Percentiles rank a stretch among this genome's conserved stretches.
phyloP scores from a whole-genome alignment of 1,284 basidiomycete genomes.

The Ustilago crameri region DNA sequence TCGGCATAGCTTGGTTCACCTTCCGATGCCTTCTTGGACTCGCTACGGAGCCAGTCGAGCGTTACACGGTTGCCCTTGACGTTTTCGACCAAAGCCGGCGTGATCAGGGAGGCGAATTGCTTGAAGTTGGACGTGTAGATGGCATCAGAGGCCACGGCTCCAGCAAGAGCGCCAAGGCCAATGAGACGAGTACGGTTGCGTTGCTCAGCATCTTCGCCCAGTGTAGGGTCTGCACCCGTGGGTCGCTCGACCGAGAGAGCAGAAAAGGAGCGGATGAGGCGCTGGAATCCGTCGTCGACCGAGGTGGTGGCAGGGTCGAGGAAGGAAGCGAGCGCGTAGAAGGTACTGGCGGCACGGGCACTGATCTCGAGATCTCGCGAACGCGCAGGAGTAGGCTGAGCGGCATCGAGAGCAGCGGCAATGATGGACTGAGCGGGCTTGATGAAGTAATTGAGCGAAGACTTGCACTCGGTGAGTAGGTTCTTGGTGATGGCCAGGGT shows the following conservation, averaged over 20 bases:
- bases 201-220: constrained; percentile 42
- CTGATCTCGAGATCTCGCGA: constrained; percentile 81
- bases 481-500: constrained; percentile 86
- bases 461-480: constrained; percentile 87
- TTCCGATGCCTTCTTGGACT: constrained; percentile 76
- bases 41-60: constrained; percentile 75
- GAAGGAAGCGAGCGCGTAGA: constrained; percentile 91
- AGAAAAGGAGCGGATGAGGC: constrained; percentile 78
- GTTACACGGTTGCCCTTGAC: constrained; percentile 74
- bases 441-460: constrained; percentile 85
- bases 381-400: constrained; percentile 69
- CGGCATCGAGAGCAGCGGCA: constrained; percentile 75
- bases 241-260: constrained; percentile 69
- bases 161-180: constrained; percentile 83
- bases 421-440: constrained; percentile 81
- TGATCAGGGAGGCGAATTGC: constrained; percentile 77
- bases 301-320: constrained; percentile 76
- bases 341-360: constrained; percentile 83
- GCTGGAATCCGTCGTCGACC: constrained; percentile 76
- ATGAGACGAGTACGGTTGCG: constrained; percentile 79
- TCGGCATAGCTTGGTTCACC: constrained; percentile 75
- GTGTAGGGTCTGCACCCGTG: constrained; percentile 17
- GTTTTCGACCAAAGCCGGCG: constrained; percentile 80
- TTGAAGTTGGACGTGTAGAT: constrained; percentile 83
- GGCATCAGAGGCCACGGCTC: constrained; percentile 84